Evolutionary conservation across 495 filamentous ascomycete species (phyloP), one percentile per base, ranked within the genome.

Genomic region (Glarea lozoyensis): DNA sequence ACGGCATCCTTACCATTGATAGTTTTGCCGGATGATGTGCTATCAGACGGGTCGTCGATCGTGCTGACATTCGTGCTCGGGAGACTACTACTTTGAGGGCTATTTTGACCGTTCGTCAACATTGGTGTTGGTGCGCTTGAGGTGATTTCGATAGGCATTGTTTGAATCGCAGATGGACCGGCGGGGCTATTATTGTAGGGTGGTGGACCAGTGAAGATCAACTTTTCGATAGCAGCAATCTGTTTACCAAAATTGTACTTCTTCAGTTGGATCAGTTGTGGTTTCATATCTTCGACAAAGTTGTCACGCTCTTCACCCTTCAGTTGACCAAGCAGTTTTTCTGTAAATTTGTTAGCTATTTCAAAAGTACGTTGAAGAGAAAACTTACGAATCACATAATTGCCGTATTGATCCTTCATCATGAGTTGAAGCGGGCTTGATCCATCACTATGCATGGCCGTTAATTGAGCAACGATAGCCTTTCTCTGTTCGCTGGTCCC

Each of bases 311-410:
- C 86, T 0, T 63, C 58, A 10, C 73, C 76, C 42, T 77, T 69
- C 2, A 95, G 67, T 40, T 81, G 72, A 5, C 73, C 77, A 36
- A 93, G 70, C 18, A 94, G 70, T 63, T 86, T 89, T 63, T 93
- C 86, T 93, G 56, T 55, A 7, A 17, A 23, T 3, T 23, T 13
- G 42, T 25, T 19, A 55, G n/a, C 13, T 11, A 10, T 10, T 45
- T 19, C 40, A 16, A 19, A 30, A 13, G 22, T 27, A 31, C 29
- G 10, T 21, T 22, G 20, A 24, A 17, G 17, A n/a, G 38, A 21
- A 24, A 15, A 80, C 90, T 75, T 79, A 94, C 88, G 92, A 46
- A 98, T 82, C 12, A 97, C 92, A 58, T 98, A 98, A 59, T 98
- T 98, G 31, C 86, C 93, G 60, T 81, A 98, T 47, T 85, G 81